Evolutionary conservation across 2,329 filamentous ascomycete genomes (phyloP).

Genomic region (Graphilbum fragrans): DNA sequence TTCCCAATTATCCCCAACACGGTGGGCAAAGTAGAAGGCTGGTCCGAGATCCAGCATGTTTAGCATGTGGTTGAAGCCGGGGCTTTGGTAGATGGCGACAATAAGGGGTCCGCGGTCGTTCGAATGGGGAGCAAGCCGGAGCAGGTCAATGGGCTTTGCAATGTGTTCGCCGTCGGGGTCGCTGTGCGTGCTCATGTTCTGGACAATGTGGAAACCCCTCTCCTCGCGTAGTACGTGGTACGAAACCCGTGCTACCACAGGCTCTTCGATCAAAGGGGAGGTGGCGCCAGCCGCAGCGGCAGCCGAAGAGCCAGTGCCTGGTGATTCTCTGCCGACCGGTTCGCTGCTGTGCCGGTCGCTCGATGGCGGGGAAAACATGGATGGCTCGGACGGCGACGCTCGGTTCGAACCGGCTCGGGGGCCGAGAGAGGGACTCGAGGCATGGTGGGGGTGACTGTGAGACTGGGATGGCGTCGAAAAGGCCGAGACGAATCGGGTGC

Average conservation of each 20-base stretch:
- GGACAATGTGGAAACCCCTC: constrained; percentile 74
- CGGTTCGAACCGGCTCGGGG: constrained; percentile 30
- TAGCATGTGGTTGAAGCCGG: constrained; percentile 60
- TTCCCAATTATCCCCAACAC: constrained; percentile 37
- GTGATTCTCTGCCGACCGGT: constrained; percentile 21
- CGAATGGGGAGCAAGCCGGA: constrained; percentile 55
- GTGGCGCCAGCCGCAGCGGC: constrained; percentile 15
- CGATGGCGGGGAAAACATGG: constrained; percentile 17
- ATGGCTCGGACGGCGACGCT: constrained; percentile 27
- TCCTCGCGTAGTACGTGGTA: constrained; percentile 74
- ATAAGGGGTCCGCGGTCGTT: constrained; percentile 61
- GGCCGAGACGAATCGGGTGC: constrained; percentile 44
- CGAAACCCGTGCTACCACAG: constrained; percentile 72
- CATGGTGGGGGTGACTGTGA: constrained; percentile 19
- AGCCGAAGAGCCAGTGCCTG: constrained; percentile 14
- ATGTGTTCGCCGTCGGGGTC: constrained; percentile 68
- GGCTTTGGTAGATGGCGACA: constrained; percentile 70
- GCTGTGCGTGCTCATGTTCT: constrained; percentile 55
- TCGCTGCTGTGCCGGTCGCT: constrained; percentile 27
- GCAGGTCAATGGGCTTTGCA: constrained; percentile 66
- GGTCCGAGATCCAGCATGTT: constrained; percentile 68
- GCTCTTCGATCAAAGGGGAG: constrained; percentile 44
- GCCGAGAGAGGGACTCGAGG: constrained; percentile 29
- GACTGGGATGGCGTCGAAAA: constrained; percentile 28
- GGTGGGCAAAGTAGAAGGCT: constrained; percentile 49